phyloP scores from a whole-genome alignment of 2,329 filamentous ascomycete genomes.

The Capronia americana region DNA sequence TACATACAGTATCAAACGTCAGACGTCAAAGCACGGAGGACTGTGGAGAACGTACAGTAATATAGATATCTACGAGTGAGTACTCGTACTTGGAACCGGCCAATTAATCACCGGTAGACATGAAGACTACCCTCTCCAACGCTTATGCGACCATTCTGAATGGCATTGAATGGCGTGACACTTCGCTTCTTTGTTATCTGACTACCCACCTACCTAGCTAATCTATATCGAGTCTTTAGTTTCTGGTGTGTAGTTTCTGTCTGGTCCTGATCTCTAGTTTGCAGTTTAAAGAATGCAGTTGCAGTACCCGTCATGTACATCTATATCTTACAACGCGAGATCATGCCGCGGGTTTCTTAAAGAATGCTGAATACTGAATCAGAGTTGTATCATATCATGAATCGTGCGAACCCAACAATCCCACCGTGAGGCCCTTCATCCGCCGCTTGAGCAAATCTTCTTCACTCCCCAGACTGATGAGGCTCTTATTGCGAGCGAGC shows the following conservation, averaged over 20 bases:
- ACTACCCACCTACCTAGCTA: too few species aligned
- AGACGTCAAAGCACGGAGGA: too few species aligned
- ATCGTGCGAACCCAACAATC: slow-evolving; percentile 54
- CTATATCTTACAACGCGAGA: neutral
- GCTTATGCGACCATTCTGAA: too few species aligned
- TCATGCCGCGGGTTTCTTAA: neutral
- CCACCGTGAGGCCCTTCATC: slow-evolving; percentile 62
- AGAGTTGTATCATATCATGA: slow-evolving; percentile 4
- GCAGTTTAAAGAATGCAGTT: neutral
- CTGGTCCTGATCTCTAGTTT: neutral
- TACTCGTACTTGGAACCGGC: too few species aligned
- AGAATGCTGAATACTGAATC: neutral
- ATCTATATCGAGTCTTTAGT: neutral
- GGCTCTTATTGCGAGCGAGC: slow-evolving; percentile 51
- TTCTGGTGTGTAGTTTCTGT: neutral
- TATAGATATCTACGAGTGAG: too few species aligned
- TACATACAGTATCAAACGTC: too few species aligned
- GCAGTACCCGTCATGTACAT: neutral
- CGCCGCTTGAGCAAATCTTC: slow-evolving; percentile 63
- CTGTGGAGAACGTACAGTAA: too few species aligned
- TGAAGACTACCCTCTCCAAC: too few species aligned
- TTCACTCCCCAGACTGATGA: slow-evolving; percentile 61
- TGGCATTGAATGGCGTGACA: too few species aligned
- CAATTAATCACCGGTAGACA: too few species aligned
- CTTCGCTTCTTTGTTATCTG: too few species aligned